Evolutionary conservation across 176 grass and related monocot genomes (phyloP), one percentile per base, ranked within the genome.

Genomic region (Tillandsia leiboldiana): DNA sequence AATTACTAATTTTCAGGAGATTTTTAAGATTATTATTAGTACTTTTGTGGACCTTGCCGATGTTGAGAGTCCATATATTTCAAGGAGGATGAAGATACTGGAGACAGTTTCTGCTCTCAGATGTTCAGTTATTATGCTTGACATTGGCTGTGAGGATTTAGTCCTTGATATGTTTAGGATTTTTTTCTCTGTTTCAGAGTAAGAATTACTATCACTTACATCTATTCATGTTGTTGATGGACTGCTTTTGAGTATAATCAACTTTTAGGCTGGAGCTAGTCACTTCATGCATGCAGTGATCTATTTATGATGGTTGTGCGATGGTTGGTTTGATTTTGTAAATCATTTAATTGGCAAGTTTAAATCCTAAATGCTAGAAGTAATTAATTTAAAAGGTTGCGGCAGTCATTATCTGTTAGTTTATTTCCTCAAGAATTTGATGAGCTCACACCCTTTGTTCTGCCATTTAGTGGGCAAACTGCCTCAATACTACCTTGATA

Each of bases 1-100:
- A 42, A 70, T 12, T 73, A 62, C 18, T 70, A 71, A 84, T 72
- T 67, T 81, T 72, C 86, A 93, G 94, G 84, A 93, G 79, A 85
- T 93, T 85, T 97, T 93, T 92, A 90, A 72, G 77, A 65, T 93
- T 68, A 87, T 97, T 81, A 87, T 90, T 72, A 82, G 63, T 29
- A 87, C 86, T 73, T 97, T 97, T 81, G 76, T 72, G 61, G 86
- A 87, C 63, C 75, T 97, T 85, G 77, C 74, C 56, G 94, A 97
- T 70, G 79, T 72, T 65, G 69, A 73, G 59, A 90, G 93, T 78
- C 93, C 93, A 73, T 97, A 85, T 84, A 74, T 97, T 81, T 72
- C 82, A 54, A 90, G 93, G 72, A 97, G 93, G 84, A 85, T 83
- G 78, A 92, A 85, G 81, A 97, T 97, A 83, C 73, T 97, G 80